Percentiles rank a stretch among this genome's conserved stretches.
These are phyloP conservation scores for Solanum dulcamara DNA, from an alignment of 257 asterid genomes.

Conservation along the genomic window DNA sequence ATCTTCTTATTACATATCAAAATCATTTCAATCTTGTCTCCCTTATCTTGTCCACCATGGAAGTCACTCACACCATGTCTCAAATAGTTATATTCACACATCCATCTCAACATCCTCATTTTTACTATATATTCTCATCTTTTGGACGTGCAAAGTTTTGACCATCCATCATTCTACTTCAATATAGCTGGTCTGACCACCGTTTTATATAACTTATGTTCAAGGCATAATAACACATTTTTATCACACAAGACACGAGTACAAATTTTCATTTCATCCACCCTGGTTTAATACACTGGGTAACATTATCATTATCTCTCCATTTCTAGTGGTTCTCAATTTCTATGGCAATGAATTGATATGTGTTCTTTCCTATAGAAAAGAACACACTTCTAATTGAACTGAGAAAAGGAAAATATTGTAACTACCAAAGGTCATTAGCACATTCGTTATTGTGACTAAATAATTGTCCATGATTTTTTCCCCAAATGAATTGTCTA, in stretches of 20 bases:
- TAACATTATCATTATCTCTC: not conserved
- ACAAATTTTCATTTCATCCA: not conserved
- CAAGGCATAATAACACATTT: not conserved
- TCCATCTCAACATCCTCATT: not conserved
- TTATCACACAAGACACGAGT: not conserved
- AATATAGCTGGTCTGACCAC: not conserved
- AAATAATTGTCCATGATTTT: too few relatives aligned
- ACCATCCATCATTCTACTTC: not conserved
- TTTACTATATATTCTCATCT: fast-evolving
- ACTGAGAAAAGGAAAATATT: too few relatives aligned
- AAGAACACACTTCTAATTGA: too few relatives aligned
- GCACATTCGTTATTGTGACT: too few relatives aligned
- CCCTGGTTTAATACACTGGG: not conserved
- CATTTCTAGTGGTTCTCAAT: not conserved
- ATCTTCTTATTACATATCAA: too few relatives aligned
- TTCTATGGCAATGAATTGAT: too few relatives aligned
- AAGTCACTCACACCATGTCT: not conserved
- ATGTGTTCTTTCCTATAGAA: too few relatives aligned
- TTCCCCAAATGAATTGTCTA: too few relatives aligned
- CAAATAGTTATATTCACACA: not conserved
- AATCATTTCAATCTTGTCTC: fast-evolving
- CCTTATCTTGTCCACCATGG: not conserved
- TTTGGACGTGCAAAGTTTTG: not conserved
- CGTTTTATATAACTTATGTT: too few relatives aligned
- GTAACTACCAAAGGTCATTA: too few relatives aligned